A percentile compares a stretch with the other conserved stretches of the same genome.
These are phyloP conservation scores for Trichoderma sp. DNA, from an alignment of 2,329 filamentous ascomycete species.

Conservation along the genomic window DNA sequence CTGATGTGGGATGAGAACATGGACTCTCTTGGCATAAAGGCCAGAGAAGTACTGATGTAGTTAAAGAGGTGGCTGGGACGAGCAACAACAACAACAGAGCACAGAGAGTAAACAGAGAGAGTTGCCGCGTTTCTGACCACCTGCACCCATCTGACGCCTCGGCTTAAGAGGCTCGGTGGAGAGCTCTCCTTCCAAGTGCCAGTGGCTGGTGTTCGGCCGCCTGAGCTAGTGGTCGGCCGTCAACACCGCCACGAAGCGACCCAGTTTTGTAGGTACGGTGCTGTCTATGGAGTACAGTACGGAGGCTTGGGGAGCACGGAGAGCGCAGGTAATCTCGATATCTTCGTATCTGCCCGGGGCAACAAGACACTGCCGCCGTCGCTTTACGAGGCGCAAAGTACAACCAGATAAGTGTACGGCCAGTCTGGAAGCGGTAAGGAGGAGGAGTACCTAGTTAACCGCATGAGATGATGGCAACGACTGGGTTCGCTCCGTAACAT, in stretches of 20 bases:
- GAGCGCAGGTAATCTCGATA: background rate
- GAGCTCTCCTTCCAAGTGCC: background rate
- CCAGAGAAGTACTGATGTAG: background rate
- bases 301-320: background rate
- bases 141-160: background rate
- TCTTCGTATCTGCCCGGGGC: background rate
- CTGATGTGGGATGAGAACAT: background rate
- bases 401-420: background rate
- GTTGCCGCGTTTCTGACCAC: background rate
- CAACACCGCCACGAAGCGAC: constrained; percentile 3
- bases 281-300: background rate
- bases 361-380: background rate
- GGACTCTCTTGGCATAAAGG: background rate
- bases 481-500: background rate
- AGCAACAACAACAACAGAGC: background rate
- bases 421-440: background rate
- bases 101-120: background rate
- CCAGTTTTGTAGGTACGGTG: background rate
- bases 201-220: constrained; percentile 3
- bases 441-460: background rate
- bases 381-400: background rate
- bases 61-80: background rate
- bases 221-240: background rate
- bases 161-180: background rate
- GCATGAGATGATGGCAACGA: background rate